A percentile compares a stretch with the other conserved stretches of the same genome.
phyloP scores from a whole-genome alignment of 2,329 filamentous ascomycete species.

The Sporothrix globosa region DNA sequence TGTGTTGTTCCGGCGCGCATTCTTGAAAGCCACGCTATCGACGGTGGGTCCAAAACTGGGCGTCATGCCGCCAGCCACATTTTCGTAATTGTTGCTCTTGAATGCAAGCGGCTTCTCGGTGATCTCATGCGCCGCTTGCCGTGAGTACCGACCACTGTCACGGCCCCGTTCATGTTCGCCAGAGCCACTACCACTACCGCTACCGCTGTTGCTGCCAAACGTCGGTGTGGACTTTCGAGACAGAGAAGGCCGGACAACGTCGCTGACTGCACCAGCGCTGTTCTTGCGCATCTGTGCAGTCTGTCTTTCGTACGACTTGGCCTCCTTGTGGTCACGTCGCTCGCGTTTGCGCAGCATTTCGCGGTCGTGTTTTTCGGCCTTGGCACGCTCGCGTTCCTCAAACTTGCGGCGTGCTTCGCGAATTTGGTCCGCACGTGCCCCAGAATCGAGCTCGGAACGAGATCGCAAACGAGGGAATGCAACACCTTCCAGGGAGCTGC shows the following conservation, averaged over 20 bases:
- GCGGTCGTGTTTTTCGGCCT: conserved; percentile 65
- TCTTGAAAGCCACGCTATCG: conserved; percentile 52
- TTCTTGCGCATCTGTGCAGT: conserved; percentile 47
- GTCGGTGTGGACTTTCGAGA: conserved; percentile 39
- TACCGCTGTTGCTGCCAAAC: conserved; percentile 35
- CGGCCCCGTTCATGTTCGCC: conserved; percentile 34
- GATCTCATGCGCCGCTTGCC: conserved; percentile 29
- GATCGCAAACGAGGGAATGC: conserved; percentile 62
- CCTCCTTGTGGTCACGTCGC: conserved; percentile 61
- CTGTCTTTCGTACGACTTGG: conserved; percentile 54
- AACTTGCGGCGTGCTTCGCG: conserved; percentile 65
- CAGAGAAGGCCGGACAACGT: conserved; percentile 31
- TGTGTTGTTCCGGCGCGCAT: conserved; percentile 49
- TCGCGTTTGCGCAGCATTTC: conserved; percentile 62
- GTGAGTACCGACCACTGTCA: conserved; percentile 27
- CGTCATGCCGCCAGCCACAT: conserved; percentile 43
- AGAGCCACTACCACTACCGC: conserved; percentile 12
- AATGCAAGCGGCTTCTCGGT: conserved; percentile 51
- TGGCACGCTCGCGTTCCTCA: conserved; percentile 62
- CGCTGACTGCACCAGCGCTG: conserved; percentile 42
- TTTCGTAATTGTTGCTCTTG: conserved; percentile 53
- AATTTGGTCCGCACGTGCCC: conserved; percentile 59
- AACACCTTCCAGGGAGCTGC: conserved; percentile 60
- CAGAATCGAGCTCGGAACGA: conserved; percentile 61
- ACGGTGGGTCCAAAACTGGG: conserved; percentile 45